Percentiles rank a stretch among this genome's conserved stretches.
These are phyloP conservation scores for Puccinia brachypodii DNA, from an alignment of 1,284 basidiomycete species.

Conservation along the genomic window DNA sequence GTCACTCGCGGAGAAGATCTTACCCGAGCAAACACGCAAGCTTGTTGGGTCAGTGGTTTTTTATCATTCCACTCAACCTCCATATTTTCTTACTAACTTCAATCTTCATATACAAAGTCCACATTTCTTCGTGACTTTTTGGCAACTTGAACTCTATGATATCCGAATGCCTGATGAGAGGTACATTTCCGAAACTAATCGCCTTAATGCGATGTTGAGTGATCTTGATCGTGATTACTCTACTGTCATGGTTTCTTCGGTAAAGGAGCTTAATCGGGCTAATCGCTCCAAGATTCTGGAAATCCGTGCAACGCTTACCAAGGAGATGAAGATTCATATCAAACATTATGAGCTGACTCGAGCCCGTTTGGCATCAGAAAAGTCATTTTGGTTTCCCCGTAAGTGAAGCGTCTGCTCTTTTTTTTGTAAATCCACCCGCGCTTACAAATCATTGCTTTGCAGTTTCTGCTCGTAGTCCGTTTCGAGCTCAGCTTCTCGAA, in stretches of 20 bases:
- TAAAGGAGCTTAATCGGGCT: conserved; percentile 51
- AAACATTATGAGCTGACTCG: conserved; percentile 68
- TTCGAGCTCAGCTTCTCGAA: conserved; percentile 63
- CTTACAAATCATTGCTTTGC: background rate
- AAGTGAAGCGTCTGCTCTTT: conserved; percentile 61
- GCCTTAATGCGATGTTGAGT: conserved; percentile 57
- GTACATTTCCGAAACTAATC: conserved; percentile 59
- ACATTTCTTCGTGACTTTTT: conserved; percentile 88
- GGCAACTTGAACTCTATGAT: conserved; percentile 88
- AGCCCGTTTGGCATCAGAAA: conserved; percentile 76
- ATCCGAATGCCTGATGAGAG: conserved; percentile 65
- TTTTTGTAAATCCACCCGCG: background rate
- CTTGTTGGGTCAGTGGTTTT: conserved; percentile 67
- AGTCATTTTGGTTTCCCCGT: conserved; percentile 75
- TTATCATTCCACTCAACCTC: conserved; percentile 51
- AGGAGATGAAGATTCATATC: conserved; percentile 73
- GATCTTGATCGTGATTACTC: conserved; percentile 55
- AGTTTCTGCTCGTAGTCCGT: background rate
- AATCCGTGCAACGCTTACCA: conserved; percentile 64
- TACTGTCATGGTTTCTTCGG: conserved; percentile 50
- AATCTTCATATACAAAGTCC: conserved; percentile 62
- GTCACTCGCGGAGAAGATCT: conserved; percentile 68
- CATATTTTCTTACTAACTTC: background rate
- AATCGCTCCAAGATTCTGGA: conserved; percentile 47
- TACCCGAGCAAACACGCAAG: conserved; percentile 66